Conservation (phyloP, 2,329 filamentous ascomycete species). For the Neonectria hederae region DNA sequence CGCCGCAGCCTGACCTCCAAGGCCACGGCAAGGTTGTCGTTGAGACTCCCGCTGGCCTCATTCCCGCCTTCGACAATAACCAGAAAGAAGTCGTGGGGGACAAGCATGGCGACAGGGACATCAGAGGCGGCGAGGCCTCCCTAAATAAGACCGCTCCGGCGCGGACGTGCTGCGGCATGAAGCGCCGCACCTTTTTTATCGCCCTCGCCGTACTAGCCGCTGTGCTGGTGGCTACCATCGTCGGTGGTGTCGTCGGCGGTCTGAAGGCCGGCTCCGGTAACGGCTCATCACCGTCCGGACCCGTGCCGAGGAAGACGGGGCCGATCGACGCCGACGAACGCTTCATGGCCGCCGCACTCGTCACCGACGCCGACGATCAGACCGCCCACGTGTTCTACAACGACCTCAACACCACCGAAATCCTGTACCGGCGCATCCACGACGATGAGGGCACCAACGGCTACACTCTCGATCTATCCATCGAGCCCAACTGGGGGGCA, state of each 20-base stretch:
- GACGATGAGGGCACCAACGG: slow-evolving; percentile 19
- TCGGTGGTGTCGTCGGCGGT: slow-evolving; percentile 32
- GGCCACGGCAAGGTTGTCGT: slow-evolving; percentile 24
- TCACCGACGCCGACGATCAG: slow-evolving; percentile 18
- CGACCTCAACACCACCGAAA: slow-evolving; percentile 28
- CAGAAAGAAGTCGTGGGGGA: slow-evolving; percentile 16
- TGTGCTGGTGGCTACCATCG: slow-evolving; percentile 30
- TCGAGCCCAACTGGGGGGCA: slow-evolving; percentile 32
- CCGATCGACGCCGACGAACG: slow-evolving; percentile 30
- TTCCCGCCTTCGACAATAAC: slow-evolving; percentile 24
- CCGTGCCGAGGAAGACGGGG: slow-evolving; percentile 25
- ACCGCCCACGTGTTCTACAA: slow-evolving; percentile 36
- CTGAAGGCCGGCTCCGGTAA: slow-evolving; percentile 14
- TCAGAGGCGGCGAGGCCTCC: slow-evolving; percentile 8
- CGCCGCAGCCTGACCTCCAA: slow-evolving; percentile 3
- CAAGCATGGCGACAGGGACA: slow-evolving; percentile 11
- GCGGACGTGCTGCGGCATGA: slow-evolving; percentile 29
- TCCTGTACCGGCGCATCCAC: slow-evolving; percentile 28
- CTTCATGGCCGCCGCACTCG: slow-evolving; percentile 22
- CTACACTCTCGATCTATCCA: slow-evolving; percentile 25
- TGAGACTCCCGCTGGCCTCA: slow-evolving; percentile 24
- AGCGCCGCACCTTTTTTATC: slow-evolving; percentile 30
- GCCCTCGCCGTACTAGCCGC: slow-evolving; percentile 20
- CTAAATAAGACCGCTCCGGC: background rate
- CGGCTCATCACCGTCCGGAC: background rate